These are phyloP conservation scores for Pseudogymnoascus sp. DNA, from an alignment of 2,329 filamentous ascomycete genomes.

Conservation along the genomic window DNA sequence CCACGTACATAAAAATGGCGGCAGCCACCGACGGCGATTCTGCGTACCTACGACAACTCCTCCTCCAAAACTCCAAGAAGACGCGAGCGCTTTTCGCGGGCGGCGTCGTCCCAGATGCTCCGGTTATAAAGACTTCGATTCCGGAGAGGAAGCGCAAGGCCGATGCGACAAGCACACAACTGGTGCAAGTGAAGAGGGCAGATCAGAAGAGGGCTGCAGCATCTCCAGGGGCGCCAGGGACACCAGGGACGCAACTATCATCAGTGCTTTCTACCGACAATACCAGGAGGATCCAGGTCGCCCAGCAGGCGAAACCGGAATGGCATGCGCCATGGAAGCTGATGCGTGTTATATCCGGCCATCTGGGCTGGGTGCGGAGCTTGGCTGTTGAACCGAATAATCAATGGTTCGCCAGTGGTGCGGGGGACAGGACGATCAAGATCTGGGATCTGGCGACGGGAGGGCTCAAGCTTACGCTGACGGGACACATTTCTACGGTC, in stretches of 20 bases:
- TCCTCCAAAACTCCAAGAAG: constrained; percentile 35
- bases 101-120: constrained; percentile 11
- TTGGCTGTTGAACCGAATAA: constrained; percentile 92
- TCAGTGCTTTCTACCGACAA: constrained; percentile 4
- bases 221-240: neutral
- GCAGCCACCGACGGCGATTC: constrained; percentile 25
- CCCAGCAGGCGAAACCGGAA: constrained; percentile 67
- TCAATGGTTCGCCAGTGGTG: constrained; percentile 93
- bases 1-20: constrained; percentile 19
- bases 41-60: constrained; percentile 30
- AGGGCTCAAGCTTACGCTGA: constrained; percentile 73
- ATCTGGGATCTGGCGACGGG: constrained; percentile 95
- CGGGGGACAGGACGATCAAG: constrained; percentile 94
- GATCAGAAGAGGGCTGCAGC: constrained; percentile 6
- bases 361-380: constrained; percentile 87
- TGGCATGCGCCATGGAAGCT: constrained; percentile 99
- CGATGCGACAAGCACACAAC: constrained; percentile 19
- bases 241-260: constrained; percentile 8
- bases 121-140: neutral
- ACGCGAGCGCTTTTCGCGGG: constrained; percentile 33
- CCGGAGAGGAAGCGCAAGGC: constrained; percentile 16
- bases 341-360: constrained; percentile 93
- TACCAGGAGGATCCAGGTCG: constrained; percentile 30
- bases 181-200: constrained; percentile 29
- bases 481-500: constrained; percentile 89